These are phyloP conservation scores for Nigrospora sphaerica DNA, from an alignment of 2,329 filamentous ascomycete species.

Conservation along the genomic window DNA sequence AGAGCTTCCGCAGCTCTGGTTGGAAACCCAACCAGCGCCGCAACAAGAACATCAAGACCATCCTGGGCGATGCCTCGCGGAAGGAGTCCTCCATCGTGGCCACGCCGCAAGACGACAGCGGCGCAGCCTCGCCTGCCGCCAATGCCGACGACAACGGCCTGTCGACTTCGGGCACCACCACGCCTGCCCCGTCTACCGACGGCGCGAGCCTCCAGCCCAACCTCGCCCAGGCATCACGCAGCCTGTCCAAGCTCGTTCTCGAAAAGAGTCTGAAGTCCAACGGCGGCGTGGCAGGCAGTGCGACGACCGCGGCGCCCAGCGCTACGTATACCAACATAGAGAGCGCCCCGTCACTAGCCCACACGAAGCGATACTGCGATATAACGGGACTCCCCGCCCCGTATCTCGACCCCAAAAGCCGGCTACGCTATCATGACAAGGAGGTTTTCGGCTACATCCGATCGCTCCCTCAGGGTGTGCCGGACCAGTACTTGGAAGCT, in stretches of 20 bases:
- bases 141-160: slow-evolving; percentile 21
- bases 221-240: slow-evolving; percentile 83
- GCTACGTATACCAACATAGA: slow-evolving; percentile 97
- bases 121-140: slow-evolving; percentile 47
- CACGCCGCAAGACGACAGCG: slow-evolving; percentile 65
- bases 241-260: slow-evolving; percentile 77
- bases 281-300: slow-evolving; percentile 21
- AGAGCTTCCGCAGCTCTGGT: slow-evolving; percentile 80
- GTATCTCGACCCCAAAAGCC: slow-evolving; percentile 92
- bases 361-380: slow-evolving; percentile 88
- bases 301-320: slow-evolving; percentile 51
- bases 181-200: slow-evolving; percentile 7
- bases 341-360: slow-evolving; percentile 79
- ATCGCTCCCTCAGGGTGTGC: slow-evolving; percentile 69
- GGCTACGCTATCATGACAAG: slow-evolving; percentile 84
- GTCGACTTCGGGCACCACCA: slow-evolving; percentile 8
- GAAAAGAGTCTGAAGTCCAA: slow-evolving; percentile 63
- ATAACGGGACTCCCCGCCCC: slow-evolving; percentile 87
- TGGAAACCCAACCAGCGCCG: slow-evolving; percentile 93
- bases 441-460: slow-evolving; percentile 86
- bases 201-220: slow-evolving; percentile 47
- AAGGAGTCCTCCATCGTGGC: slow-evolving; percentile 84
- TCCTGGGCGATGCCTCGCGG: slow-evolving; percentile 80
- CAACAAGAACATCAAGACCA: slow-evolving; percentile 98
- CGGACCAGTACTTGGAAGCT: slow-evolving; percentile 83